phyloP scores from a whole-genome alignment of 2,329 filamentous ascomycete species.

The Ambrosiella cleistominuta region DNA sequence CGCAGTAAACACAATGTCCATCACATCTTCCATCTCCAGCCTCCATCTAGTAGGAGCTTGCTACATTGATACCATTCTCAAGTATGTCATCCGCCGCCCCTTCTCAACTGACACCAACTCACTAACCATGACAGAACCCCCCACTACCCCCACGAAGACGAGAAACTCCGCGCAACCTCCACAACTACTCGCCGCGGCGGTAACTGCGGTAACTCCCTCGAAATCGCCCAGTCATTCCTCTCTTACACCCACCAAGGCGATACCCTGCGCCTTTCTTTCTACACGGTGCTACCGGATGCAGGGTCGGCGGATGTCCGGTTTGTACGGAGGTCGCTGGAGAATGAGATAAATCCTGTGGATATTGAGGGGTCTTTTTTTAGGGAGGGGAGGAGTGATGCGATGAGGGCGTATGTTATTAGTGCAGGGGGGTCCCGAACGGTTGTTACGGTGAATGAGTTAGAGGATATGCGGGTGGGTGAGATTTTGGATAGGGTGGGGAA shows the following conservation, averaged over 20 bases:
- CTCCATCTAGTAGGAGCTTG: slow-evolving; percentile 49
- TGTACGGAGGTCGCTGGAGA: background rate
- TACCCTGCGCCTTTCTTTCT: background rate
- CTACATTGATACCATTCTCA: slow-evolving; percentile 54
- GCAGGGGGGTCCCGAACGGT: slow-evolving; percentile 46
- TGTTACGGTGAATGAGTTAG: slow-evolving; percentile 50
- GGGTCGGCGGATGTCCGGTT: background rate
- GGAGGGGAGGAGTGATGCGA: slow-evolving; percentile 33
- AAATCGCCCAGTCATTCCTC: slow-evolving; percentile 50
- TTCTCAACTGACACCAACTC: slow-evolving; percentile 8
- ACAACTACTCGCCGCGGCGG: slow-evolving; percentile 47
- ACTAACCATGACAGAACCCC: slow-evolving; percentile 33
- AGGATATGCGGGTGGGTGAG: slow-evolving; percentile 48
- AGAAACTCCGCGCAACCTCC: slow-evolving; percentile 48
- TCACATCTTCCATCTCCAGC: too few species aligned
- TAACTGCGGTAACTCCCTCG: slow-evolving; percentile 54
- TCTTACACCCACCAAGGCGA: background rate
- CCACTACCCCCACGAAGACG: slow-evolving; percentile 51
- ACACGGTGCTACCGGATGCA: background rate
- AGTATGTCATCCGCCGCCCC: slow-evolving; percentile 25
- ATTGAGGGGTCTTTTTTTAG: slow-evolving; percentile 43
- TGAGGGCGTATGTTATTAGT: slow-evolving; percentile 47
- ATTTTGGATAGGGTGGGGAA: slow-evolving; percentile 26
- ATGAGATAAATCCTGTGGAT: slow-evolving; percentile 22
- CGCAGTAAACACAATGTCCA: too few species aligned